Conservation (phyloP, 441 rosid species). For the Mallotus repandus region DNA sequence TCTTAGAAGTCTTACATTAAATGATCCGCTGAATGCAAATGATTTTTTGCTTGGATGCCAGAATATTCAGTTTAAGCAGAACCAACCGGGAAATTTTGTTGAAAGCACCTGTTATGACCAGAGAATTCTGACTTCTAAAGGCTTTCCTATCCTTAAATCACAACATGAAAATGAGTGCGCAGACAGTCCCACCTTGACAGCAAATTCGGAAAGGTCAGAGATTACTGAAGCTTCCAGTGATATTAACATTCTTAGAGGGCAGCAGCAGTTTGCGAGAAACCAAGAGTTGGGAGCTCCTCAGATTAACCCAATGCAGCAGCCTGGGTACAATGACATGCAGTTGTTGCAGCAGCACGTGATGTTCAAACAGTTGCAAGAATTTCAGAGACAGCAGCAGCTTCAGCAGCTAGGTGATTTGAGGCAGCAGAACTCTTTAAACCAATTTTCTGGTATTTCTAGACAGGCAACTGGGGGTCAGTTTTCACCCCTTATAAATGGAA, state of each 20-base stretch:
- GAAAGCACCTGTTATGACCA: conserved; percentile 51
- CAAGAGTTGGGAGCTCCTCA: conserved; percentile 56
- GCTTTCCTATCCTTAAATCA: conserved; percentile 45
- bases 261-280: conserved; percentile 43
- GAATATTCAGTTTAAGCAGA: conserved; percentile 44
- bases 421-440: conserved; percentile 39
- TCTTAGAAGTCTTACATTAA: conserved; percentile 45
- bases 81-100: conserved; percentile 58
- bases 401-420: conserved; percentile 43
- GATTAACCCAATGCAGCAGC: conserved; percentile 44
- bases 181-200: conserved; percentile 26
- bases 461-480: conserved; percentile 43
- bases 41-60: conserved; percentile 61
- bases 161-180: conserved; percentile 36
- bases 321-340: conserved; percentile 61
- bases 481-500: conserved; percentile 49
- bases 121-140: conserved; percentile 49
- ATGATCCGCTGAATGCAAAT: conserved; percentile 47
- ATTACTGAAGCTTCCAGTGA: conserved; percentile 59
- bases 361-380: conserved; percentile 61
- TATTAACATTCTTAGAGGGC: conserved; percentile 58
- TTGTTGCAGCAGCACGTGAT: conserved; percentile 61
- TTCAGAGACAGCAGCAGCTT: conserved; percentile 52
- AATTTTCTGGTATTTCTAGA: conserved; percentile 27
- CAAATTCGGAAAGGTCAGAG: conserved; percentile 48